Conservation (phyloP, 2,329 filamentous ascomycete species). For the Epichloe brachyelytri region DNA sequence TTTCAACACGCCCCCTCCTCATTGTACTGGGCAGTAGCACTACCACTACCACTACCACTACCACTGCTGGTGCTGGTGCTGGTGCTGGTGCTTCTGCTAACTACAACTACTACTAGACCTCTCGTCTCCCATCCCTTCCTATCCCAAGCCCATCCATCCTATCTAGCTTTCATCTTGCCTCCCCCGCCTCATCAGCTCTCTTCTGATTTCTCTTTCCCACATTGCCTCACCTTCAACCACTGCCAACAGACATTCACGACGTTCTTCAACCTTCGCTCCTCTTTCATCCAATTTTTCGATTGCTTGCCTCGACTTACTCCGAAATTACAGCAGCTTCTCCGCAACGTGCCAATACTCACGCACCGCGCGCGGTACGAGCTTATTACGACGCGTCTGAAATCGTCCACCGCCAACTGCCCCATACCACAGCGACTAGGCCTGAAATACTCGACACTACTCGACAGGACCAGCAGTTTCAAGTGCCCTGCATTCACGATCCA, state of each 20-base stretch:
- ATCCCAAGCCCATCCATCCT: slow-evolving; percentile 3
- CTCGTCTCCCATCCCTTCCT: slow-evolving; percentile 3
- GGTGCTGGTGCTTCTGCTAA: not conserved
- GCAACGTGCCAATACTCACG: not conserved
- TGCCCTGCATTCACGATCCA: slow-evolving; percentile 4
- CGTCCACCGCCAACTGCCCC: slow-evolving; percentile 2
- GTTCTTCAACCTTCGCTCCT: not conserved
- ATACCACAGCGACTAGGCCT: not conserved
- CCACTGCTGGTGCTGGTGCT: not conserved
- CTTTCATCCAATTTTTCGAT: not conserved
- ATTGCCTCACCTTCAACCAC: not conserved
- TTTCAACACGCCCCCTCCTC: not conserved
- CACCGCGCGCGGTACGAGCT: not conserved
- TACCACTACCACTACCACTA: not conserved
- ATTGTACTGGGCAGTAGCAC: not conserved
- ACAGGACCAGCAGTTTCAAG: not conserved
- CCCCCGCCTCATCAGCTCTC: not conserved
- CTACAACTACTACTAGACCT: slow-evolving; percentile 2
- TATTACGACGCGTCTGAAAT: slow-evolving; percentile 4
- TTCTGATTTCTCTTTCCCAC: not conserved
- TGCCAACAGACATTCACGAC: not conserved
- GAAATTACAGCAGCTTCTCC: not conserved
- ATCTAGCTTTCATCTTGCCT: slow-evolving; percentile 2
- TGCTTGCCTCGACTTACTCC: not conserved
- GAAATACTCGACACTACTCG: not conserved